phyloP scores from a whole-genome alignment of 306 rosid species.

The Clitoria ternatea region DNA sequence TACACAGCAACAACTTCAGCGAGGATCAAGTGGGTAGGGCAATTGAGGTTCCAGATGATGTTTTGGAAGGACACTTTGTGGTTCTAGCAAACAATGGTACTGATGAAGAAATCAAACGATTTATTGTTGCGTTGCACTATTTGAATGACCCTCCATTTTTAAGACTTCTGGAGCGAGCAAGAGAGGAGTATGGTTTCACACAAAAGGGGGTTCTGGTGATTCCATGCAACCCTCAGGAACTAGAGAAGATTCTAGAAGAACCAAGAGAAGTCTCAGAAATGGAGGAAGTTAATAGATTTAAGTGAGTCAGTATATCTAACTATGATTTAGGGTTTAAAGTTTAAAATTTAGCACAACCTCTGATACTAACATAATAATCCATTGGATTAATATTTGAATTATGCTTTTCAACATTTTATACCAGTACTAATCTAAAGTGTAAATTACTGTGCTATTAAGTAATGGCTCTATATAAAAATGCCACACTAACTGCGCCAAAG shows the following conservation, averaged over 20 bases:
- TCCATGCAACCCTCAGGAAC: slow-evolving; percentile 8
- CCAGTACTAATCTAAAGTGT: too few relatives aligned
- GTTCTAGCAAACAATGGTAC: slow-evolving; percentile 5
- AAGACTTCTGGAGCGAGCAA: not conserved
- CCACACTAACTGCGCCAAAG: too few relatives aligned
- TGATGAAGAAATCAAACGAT: not conserved
- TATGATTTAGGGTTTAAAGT: too few relatives aligned
- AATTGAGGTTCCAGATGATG: slow-evolving; percentile 14
- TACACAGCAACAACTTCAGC: not conserved
- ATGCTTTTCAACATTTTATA: too few relatives aligned
- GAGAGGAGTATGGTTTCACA: not conserved
- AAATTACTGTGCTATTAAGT: too few relatives aligned
- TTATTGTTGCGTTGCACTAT: not conserved
- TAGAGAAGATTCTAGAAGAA: slow-evolving; percentile 1
- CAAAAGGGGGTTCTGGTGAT: not conserved
- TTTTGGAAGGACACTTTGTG: slow-evolving; percentile 7
- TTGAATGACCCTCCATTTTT: not conserved
- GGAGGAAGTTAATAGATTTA: not conserved
- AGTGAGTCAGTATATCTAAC: too few relatives aligned
- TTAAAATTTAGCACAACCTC: too few relatives aligned
- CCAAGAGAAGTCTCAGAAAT: not conserved
- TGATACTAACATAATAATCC: too few relatives aligned
- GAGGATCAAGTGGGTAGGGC: not conserved
- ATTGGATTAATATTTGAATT: too few relatives aligned
- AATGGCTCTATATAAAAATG: too few relatives aligned